Base-by-base conservation (phyloP, 768 basidiomycete species). In the Rhizopogon rudus region DNA sequence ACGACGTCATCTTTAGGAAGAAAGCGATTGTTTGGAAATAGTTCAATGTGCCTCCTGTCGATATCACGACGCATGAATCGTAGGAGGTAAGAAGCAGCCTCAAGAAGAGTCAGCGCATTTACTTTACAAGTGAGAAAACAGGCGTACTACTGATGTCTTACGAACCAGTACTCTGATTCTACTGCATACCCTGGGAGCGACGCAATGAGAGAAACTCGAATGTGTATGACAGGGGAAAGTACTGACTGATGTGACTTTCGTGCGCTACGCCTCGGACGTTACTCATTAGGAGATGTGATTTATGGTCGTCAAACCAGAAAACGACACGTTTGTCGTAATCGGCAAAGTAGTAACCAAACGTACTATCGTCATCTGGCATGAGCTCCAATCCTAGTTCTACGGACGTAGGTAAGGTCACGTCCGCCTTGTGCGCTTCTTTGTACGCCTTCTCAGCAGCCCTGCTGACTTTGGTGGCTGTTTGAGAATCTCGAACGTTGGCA, bases 251-350 rank as follows among this genome's bases (percentile, higher is more conserved):
- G 57, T 78, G 77, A 4, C 68, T 64, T 13, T 68, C 60, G 1
- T 67, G 64, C 8, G 66, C 68, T 1, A 74, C 70, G 4, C 78
- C 80, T 40, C 68, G 65, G 71, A 65, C 37, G 75, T 67, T 10
- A 35, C 6, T 65, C 62, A 73, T 54, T 28, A 79, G 61, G 28
- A 61, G 22, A 1, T 51, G 50, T 1, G 75, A 67, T 2, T 70
- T 57, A 31, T 71, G 73, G 0, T 70, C 57, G 40, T 81, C 73
- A 28, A 81, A 55, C 71, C 77, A 84, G 56, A 82, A 83, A 13
- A 82, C 64, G 6, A 66, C 59, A 12, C 75, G 73, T 1, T 63
- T 62, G 0, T 58, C 29, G 48, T 81, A 78, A 56, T 81, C 70
- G 7, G 73, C 75, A 50, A 76, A 77, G 59, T 81, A 81, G 59